Base-by-base conservation (phyloP, 768 basidiomycete species). In the Chiua virens region DNA sequence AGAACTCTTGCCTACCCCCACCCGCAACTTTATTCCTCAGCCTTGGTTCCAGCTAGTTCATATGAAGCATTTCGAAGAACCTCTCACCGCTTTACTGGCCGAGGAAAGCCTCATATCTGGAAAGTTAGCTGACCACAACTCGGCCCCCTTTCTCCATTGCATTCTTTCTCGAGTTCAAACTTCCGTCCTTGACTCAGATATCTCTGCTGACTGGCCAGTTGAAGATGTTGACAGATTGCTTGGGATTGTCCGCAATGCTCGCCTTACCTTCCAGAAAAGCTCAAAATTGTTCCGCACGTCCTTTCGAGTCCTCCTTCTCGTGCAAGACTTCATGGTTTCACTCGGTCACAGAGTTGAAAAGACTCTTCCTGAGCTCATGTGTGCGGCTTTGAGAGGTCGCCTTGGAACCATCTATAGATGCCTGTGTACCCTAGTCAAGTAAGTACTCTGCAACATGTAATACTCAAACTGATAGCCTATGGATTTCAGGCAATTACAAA, bases 41-140 rank as follows among this genome's bases (percentile, higher is more conserved):
- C 9, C 39, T 14, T 43, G 38, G 14, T 55, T 18, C 13, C 22
- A 90, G 86, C 70, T 90, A 3, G 73, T 74, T 0, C 74, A 89
- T 60, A 65, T 90, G 64, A 86, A 86, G 53, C 89, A 92, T 64
- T 89, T 87, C 56, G 75, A 76, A 23, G 80, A 87, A 22, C 82
- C 84, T 0, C 65, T 88, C 14, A 73, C 78, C 4, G 43, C 76
- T 8, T 39, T 67, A 49, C 47, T 60, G 32, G 5, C 57, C 44
- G 60, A 56, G 10, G 50, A 47, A 37, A 41, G 3, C 20, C 27
- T 57, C 9, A 17, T 41, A 11, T 56, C 48, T 43, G 22, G 23
- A 18, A 23, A 49, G 17, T 51, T 72, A 23, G 42, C 50, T 20
- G 46, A 61, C 17, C 53, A 56, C 8, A 34, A 49, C 53, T 73